Evolutionary conservation across 1,284 basidiomycete genomes (phyloP), one percentile per base, ranked within the genome.

Genomic region (Sphaerobolus stellatus): DNA sequence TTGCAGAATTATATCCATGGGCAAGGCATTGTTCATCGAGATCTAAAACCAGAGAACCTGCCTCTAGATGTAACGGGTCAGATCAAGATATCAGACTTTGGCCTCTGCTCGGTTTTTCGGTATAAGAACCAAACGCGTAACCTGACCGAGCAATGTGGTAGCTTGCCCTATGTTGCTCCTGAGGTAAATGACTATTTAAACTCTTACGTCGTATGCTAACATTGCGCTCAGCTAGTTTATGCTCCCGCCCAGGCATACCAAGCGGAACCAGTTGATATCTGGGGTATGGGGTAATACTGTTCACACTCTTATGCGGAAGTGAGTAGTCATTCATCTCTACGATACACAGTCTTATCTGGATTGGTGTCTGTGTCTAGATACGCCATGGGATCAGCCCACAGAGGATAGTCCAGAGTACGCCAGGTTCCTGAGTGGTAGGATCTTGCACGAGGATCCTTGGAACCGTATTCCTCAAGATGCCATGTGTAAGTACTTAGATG

Each of bases 201-300:
- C 16, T 22, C n/a, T 9, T 24, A 13, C 22, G 13, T n/a, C 1
- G 38, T 18, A 34, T 25, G n/a, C 31, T 20, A 16, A 34, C 14
- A 27, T 27, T 22, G 45, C 50, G 31, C 54, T 18, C 56, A 86
- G 83, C 62, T 88, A 31, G 77, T 75, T 50, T 69, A 49, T 54
- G 53, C 53, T 27, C 53, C 67, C 22, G 69, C 77, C n/a, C 68
- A 63, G 2, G 74, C 90, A 0, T 99, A 98, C 71, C 74, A 84
- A 25, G 96, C 94, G 4, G 93, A 97, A 61, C 94, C 95, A 0
- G 85, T 98, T 34, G 96, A 99, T 68, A 86, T 92, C 2, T 99
- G 96, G 96, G 94, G 93, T 1, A 83, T 92, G 50, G 97, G 97
- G 91, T 98, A n/a, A 96, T 99, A 33, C 76, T 99, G 1, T 98